Evolutionary conservation across 129 eudicot genomes (phyloP), one percentile per base, ranked within the genome.

Genomic region (Cynara cardunculus): DNA sequence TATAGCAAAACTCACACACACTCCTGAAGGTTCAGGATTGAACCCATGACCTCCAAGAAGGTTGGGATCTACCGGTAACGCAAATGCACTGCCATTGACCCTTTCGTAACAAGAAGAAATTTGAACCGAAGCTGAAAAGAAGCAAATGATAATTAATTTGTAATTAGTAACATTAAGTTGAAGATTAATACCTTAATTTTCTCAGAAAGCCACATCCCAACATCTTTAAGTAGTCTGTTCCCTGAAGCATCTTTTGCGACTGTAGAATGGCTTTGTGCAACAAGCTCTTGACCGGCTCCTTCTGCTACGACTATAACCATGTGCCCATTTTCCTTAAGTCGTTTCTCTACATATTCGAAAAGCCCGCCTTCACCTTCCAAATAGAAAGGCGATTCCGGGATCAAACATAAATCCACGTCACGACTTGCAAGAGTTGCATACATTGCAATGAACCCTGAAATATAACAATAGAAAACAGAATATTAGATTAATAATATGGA

Each of bases 221-320:
- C 92, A 83, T 94, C 98, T 86, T 86, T 87, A 44, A 94, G 97
- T 69, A 84, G 74, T 86, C 77, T 90, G 89, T 94, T 94, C 62
- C 98, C 98, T 0, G 98, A 94, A 84, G 98, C 96, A 88, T 94
- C 98, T 71, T 87, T 81, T 75, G 89, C 86, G 68, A 76, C 27
- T 72, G 74, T 9, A 0, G 86, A 37, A 69, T 70, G 69, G 73
- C 69, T 82, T 82, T 88, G 84, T 28, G 94, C 78, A 82, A 94
- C 89, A 70, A 94, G 94, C 78, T 90, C 94, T 78, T 90, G 94
- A 68, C 97, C 98, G 0, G 98, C 98, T 68, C 98, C 98, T 87
- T 94, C 98, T 75, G 98, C 98, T 49, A 94, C 89, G 46, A 94
- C 98, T 75, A 94, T 91, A 73, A 94, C 98, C 98, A 94, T 91